Evolutionary conservation across 768 basidiomycete genomes (phyloP).

Genomic region (Collybiopsis luxurians): DNA sequence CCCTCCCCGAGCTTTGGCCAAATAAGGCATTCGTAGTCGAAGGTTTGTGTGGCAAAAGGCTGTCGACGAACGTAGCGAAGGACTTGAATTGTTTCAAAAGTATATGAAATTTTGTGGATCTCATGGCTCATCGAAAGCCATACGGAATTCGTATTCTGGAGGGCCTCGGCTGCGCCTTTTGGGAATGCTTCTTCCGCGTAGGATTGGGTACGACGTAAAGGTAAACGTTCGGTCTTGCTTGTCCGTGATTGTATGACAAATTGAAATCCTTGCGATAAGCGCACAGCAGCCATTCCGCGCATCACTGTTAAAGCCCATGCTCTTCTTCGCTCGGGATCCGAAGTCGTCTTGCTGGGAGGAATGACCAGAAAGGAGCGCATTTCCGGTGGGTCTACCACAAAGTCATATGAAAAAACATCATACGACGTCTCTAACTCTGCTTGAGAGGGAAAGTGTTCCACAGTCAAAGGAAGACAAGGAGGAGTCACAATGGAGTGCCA

Average conservation of each 20-base stretch:
- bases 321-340: conserved; percentile 47
- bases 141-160: conserved; percentile 58
- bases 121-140: conserved; percentile 95
- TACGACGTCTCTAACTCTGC: conserved; percentile 75
- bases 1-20: conserved; percentile 91
- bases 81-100: conserved; percentile 88
- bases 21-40: conserved; percentile 84
- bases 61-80: conserved; percentile 79
- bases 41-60: conserved; percentile 51
- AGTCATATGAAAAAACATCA: conserved; percentile 84
- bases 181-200: conserved; percentile 49
- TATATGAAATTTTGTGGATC: conserved; percentile 90
- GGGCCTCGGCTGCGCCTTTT: conserved; percentile 66
- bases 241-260: conserved; percentile 63
- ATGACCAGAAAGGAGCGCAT: conserved; percentile 87
- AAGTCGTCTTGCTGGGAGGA: conserved; percentile 51
- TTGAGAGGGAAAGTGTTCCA: conserved; percentile 80
- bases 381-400: conserved; percentile 80
- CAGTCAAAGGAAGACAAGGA: conserved; percentile 84
- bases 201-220: conserved; percentile 48
- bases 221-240: conserved; percentile 22
- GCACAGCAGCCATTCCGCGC: conserved; percentile 91
- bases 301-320: conserved; percentile 81
- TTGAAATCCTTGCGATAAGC: conserved; percentile 93
- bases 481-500: conserved; percentile 89